Evolutionary conservation across 202 grass and related monocot genomes (phyloP).

Genomic region (Hordeum pubiflorum): DNA sequence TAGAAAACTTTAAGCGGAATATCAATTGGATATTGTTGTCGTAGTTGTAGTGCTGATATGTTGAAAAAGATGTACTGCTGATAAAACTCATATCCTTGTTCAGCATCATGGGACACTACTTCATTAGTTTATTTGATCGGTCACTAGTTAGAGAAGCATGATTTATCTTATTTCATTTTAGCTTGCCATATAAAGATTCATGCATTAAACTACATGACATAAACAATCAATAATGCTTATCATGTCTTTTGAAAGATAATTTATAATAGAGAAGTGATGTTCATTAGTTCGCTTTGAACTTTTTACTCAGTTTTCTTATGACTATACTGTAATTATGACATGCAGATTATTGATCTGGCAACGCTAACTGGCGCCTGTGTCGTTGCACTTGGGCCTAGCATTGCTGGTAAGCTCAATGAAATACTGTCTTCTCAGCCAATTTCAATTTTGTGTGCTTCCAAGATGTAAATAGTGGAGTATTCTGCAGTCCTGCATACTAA

Average conservation of each 20-base stretch:
- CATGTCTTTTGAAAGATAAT: not conserved
- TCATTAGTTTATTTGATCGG: not conserved
- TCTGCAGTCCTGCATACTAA: conserved; percentile 4
- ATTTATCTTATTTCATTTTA: not conserved
- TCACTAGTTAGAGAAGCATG: not conserved
- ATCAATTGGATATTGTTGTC: not conserved
- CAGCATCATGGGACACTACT: not conserved
- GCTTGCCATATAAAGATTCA: not conserved
- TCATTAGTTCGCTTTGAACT: not conserved
- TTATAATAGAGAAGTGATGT: not conserved
- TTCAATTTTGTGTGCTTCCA: not conserved
- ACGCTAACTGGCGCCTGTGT: conserved; percentile 81
- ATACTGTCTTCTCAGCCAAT: not conserved
- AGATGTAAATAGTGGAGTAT: not conserved
- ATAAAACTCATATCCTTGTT: not conserved
- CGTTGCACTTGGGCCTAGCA: conserved; percentile 72
- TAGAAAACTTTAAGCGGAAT: not conserved
- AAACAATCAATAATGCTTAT: not conserved
- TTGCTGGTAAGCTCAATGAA: conserved; percentile 56
- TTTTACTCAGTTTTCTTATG: not conserved
- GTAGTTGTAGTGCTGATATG: not conserved
- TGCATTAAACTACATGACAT: not conserved
- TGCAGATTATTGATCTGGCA: conserved; percentile 90
- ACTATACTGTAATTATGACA: not conserved
- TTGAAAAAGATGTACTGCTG: not conserved